These are phyloP conservation scores for Jacaranda copaia DNA, from an alignment of 257 asterid genomes.

Conservation along the genomic window DNA sequence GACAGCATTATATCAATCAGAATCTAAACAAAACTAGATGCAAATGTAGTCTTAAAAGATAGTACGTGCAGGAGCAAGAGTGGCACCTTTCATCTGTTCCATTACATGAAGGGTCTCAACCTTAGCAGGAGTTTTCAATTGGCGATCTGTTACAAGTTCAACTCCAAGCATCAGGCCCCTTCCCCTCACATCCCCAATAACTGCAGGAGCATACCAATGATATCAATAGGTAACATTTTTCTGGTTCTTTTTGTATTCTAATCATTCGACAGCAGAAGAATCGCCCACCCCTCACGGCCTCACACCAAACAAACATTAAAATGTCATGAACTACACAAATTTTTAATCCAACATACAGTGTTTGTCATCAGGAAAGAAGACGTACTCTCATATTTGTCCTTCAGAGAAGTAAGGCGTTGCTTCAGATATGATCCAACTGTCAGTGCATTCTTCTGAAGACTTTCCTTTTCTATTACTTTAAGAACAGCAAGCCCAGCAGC, in stretches of 20 bases:
- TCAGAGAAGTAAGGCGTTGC: constrained; percentile 65
- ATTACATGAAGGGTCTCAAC: constrained; percentile 72
- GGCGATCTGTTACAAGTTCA: constrained; percentile 81
- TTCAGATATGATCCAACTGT: constrained; percentile 79
- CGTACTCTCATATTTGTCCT: constrained; percentile 80
- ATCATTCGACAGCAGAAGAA: too few relatives aligned
- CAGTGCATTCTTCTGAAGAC: constrained; percentile 82
- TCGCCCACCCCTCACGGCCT: too few relatives aligned
- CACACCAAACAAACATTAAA: not conserved
- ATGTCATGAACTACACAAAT: not conserved
- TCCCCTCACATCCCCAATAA: constrained; percentile 95
- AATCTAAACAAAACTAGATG: not conserved
- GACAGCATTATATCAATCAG: not conserved
- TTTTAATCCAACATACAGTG: not conserved
- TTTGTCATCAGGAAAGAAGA: not conserved
- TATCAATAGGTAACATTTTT: not conserved
- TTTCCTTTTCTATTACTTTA: constrained; percentile 79
- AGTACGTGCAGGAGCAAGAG: constrained; percentile 18
- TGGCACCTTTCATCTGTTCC: constrained; percentile 87
- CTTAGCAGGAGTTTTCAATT: constrained; percentile 82
- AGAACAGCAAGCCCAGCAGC: constrained; percentile 96
- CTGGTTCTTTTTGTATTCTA: too few relatives aligned
- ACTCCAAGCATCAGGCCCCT: constrained; percentile 92
- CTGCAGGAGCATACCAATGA: constrained; percentile 38
- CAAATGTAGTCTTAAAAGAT: too few relatives aligned